Evolutionary conservation across 2,329 filamentous ascomycete genomes (phyloP).

Genomic region (Didymella exigua): DNA sequence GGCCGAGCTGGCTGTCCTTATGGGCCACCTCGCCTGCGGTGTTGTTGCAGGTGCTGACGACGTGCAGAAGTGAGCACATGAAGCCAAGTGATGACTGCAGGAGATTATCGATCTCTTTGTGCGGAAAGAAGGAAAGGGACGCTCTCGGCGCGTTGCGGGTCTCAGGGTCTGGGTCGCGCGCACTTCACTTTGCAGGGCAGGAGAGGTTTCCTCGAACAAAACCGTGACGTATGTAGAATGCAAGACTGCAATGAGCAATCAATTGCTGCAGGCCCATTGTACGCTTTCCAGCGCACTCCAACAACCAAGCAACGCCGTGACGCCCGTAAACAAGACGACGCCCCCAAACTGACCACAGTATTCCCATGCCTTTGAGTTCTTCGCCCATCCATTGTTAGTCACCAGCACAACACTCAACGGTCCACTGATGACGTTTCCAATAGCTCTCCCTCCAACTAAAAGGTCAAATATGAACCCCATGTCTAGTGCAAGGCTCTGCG

Average conservation of each 20-base stretch:
- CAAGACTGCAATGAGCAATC: neutral
- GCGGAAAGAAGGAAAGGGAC: neutral
- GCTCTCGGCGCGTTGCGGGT: neutral
- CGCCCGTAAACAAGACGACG: conserved; percentile 49
- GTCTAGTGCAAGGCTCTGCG: conserved; percentile 38
- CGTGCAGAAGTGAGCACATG: neutral
- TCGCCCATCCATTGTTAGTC: conserved; percentile 13
- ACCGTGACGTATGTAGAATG: neutral
- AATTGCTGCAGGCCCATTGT: neutral
- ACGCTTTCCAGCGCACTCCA: conserved; percentile 11
- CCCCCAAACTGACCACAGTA: conserved; percentile 50
- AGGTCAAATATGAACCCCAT: conserved; percentile 54
- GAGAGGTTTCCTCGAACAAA: neutral
- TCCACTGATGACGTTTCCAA: conserved; percentile 57
- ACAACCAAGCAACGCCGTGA: conserved; percentile 36
- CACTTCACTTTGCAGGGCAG: neutral
- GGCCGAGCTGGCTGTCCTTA: neutral
- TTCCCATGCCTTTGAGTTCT: conserved; percentile 27
- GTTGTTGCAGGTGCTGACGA: neutral
- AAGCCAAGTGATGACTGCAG: conserved; percentile 3
- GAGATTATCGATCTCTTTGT: neutral
- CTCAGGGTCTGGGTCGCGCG: conserved; percentile 1
- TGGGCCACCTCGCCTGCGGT: neutral
- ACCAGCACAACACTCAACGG: conserved; percentile 55
- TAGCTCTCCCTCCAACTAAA: conserved; percentile 54